Evolutionary conservation across 345 rosid genomes (phyloP).

Genomic region (Sisymbrium irio): DNA sequence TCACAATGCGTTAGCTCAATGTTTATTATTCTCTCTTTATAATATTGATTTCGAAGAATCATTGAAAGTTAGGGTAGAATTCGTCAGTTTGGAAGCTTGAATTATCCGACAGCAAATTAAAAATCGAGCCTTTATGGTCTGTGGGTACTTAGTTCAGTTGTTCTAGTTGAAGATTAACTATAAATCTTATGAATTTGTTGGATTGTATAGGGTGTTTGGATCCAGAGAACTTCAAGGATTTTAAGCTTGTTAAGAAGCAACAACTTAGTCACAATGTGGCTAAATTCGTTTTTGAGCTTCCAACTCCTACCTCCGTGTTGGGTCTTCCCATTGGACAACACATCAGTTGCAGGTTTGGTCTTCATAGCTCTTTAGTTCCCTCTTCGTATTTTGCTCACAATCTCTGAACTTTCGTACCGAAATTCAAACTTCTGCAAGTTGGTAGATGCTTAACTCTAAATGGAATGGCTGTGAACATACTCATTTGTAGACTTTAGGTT

Average conservation of each 20-base stretch:
- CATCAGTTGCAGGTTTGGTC: constrained; percentile 81
- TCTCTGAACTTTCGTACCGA: background rate
- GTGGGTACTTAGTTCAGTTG: background rate
- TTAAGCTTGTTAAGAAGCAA: constrained; percentile 77
- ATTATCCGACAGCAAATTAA: background rate
- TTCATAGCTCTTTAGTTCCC: background rate
- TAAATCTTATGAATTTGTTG: background rate
- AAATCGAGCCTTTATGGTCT: background rate
- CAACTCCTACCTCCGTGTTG: constrained; percentile 70
- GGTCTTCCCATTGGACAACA: constrained; percentile 99
- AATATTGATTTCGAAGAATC: background rate
- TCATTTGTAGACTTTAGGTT: background rate
- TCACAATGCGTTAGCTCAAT: background rate
- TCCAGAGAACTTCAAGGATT: constrained; percentile 86
- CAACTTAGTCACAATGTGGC: constrained; percentile 98
- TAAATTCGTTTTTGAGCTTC: constrained; percentile 78
- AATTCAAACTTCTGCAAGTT: background rate
- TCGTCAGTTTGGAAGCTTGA: background rate
- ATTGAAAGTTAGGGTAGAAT: background rate
- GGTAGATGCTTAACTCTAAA: background rate
- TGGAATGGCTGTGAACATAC: background rate
- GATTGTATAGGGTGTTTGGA: constrained; percentile 64
- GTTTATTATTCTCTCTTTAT: background rate
- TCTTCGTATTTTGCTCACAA: background rate
- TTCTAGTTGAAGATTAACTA: background rate